Evolutionary conservation across 176 grass and related monocot species (phyloP).

Genomic region (Carex littledalei): DNA sequence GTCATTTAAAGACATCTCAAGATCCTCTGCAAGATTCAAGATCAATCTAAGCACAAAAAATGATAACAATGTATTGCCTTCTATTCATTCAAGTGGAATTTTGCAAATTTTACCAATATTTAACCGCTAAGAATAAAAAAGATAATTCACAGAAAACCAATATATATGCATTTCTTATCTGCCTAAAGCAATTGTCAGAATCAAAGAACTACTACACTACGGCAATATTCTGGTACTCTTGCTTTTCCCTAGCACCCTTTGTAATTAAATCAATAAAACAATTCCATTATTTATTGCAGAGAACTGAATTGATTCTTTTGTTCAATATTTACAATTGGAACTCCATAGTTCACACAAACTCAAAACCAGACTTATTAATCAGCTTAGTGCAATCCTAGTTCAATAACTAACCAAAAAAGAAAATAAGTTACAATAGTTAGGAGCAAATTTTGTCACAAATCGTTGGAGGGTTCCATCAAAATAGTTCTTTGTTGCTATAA

Average conservation of each 20-base stretch:
- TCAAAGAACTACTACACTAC: background rate
- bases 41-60: background rate
- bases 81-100: background rate
- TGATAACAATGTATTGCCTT: background rate
- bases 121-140: background rate
- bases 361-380: background rate
- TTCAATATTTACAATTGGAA: background rate
- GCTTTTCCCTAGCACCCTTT: background rate
- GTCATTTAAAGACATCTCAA: constrained; percentile 79
- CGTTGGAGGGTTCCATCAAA: background rate
- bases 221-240: background rate
- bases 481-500: background rate
- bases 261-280: background rate
- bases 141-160: background rate
- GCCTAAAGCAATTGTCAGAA: background rate
- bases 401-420: background rate
- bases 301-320: background rate
- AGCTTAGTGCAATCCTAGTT: background rate
- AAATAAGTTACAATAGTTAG: background rate
- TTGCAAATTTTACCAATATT: background rate
- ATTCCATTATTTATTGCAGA: background rate
- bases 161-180: no score
- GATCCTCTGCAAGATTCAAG: constrained; percentile 63
- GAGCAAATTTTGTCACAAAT: background rate
- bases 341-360: background rate